phyloP scores from a whole-genome alignment of 1,284 basidiomycete genomes.

The Phlebopus sp. region DNA sequence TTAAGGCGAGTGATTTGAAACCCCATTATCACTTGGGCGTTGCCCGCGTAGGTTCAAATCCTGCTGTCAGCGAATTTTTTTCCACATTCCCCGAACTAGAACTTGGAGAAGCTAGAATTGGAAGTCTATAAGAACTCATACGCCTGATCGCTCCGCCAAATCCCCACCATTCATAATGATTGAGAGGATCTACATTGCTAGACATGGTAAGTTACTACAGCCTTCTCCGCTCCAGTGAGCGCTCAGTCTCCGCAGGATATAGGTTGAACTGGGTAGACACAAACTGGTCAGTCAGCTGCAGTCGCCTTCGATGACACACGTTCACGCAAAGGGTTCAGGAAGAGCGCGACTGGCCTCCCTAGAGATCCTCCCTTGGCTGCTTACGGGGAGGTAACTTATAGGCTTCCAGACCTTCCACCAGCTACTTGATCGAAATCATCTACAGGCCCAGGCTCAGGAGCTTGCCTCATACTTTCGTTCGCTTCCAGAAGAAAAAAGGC shows the following conservation, averaged over 20 bases:
- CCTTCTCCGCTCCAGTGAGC: not conserved
- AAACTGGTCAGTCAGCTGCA: constrained; percentile 49
- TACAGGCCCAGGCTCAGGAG: constrained; percentile 73
- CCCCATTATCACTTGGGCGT: constrained; percentile 67
- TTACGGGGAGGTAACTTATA: constrained; percentile 56
- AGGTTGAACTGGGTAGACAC: constrained; percentile 69
- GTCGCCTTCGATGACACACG: not conserved
- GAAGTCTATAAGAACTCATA: no score
- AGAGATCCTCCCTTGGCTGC: constrained; percentile 79
- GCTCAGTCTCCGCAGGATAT: constrained; percentile 49
- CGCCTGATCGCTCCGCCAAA: no score
- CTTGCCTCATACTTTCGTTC: constrained; percentile 62
- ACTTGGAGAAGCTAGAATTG: no score
- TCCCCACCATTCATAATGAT: constrained; percentile 36
- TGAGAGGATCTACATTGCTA: constrained; percentile 75
- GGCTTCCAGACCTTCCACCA: not conserved
- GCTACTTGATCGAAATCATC: not conserved
- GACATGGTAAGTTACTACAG: constrained; percentile 58
- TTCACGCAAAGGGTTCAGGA: constrained; percentile 40
- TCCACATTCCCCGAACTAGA: no score
- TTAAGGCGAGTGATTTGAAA: constrained; percentile 80
- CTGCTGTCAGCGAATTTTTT: constrained; percentile 68
- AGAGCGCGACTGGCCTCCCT: constrained; percentile 65
- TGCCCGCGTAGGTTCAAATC: constrained; percentile 78
- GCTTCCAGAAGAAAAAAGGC: constrained; percentile 64